Conservation (phyloP, 1,139 yeast species). For the Kodamaea sp. region DNA sequence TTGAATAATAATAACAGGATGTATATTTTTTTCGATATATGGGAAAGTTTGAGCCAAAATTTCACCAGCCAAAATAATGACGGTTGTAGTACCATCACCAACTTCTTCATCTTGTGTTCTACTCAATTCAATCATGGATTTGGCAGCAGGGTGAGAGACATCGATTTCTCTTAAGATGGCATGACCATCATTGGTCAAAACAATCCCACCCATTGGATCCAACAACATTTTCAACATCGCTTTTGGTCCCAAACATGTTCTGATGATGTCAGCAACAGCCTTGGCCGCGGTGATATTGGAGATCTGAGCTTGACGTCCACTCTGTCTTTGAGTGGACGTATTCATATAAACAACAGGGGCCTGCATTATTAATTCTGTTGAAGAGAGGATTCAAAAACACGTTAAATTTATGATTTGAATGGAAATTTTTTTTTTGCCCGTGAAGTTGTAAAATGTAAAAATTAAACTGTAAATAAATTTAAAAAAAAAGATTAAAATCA, state of each 20-base stretch:
- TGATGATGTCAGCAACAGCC: conserved; percentile 94
- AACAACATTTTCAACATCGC: conserved; percentile 98
- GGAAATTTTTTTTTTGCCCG: conserved; percentile 7
- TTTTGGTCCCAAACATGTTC: conserved; percentile 98
- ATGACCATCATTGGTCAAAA: conserved; percentile 96
- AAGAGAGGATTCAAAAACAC: too few relatives aligned
- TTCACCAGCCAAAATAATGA: conserved; percentile 93
- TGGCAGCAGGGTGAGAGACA: conserved; percentile 97
- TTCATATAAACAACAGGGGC: conserved; percentile 54
- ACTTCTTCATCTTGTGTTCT: conserved; percentile 99
- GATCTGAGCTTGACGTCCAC: conserved; percentile 95
- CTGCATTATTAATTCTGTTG: conserved; percentile 28
- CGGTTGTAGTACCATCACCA: conserved; percentile 98
- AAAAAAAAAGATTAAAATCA: not conserved
- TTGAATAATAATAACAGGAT: conserved; percentile 93
- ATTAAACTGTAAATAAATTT: not conserved
- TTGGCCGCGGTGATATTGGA: conserved; percentile 98
- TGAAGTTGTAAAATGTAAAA: not conserved
- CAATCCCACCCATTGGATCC: conserved; percentile 99
- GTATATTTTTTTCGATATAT: conserved; percentile 88
- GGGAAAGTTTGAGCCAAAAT: conserved; percentile 94
- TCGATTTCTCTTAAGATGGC: conserved; percentile 87
- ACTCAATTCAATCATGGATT: conserved; percentile 94
- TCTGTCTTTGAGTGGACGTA: conserved; percentile 88
- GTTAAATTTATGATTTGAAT: not conserved